A percentile compares a stretch with the other conserved stretches of the same genome.
Evolutionary conservation across 192 early-diverging fungal genomes (phyloP).

Genomic region (Mortierella alpina): DNA sequence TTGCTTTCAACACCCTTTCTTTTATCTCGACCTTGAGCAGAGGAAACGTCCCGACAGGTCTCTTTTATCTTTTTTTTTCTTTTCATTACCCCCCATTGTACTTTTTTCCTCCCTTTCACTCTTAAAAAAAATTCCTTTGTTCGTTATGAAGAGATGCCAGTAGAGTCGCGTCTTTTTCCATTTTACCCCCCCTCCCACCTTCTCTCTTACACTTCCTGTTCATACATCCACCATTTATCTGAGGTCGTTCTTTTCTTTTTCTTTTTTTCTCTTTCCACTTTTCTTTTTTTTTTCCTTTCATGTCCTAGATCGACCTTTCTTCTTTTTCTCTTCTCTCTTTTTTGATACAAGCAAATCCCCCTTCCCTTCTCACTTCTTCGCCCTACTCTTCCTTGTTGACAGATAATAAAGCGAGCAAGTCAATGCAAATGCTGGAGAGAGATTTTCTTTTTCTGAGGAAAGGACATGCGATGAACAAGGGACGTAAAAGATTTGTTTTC

Average conservation of each 20-base stretch:
- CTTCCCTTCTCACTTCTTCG: background rate
- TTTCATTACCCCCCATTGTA: constrained; percentile 8
- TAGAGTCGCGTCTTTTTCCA: constrained; percentile 42
- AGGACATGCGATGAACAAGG: too few species aligned
- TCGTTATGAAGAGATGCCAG: constrained; percentile 27
- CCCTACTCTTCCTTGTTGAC: background rate
- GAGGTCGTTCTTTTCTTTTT: constrained; percentile 15
- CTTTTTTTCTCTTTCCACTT: constrained; percentile 2
- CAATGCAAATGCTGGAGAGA: too few species aligned
- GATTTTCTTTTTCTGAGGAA: too few species aligned
- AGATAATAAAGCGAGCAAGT: background rate
- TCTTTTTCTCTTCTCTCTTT: too few species aligned
- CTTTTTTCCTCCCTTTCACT: constrained; percentile 3
- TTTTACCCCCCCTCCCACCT: constrained; percentile 36
- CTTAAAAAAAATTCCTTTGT: background rate
- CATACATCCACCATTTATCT: constrained; percentile 5
- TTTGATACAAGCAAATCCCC: background rate
- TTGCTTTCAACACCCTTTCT: constrained; percentile 1
- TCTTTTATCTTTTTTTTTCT: constrained; percentile 17
- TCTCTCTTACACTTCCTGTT: constrained; percentile 12
- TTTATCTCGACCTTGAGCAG: background rate
- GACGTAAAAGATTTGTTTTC: background rate
- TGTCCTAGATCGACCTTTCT: constrained; percentile 9
- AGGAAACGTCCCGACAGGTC: background rate
- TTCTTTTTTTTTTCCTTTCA: constrained; percentile 5